Evolutionary conservation across 805 yeast species (phyloP), one percentile per base, ranked within the genome.

Genomic region (Saccharomycopsis fermentans): DNA sequence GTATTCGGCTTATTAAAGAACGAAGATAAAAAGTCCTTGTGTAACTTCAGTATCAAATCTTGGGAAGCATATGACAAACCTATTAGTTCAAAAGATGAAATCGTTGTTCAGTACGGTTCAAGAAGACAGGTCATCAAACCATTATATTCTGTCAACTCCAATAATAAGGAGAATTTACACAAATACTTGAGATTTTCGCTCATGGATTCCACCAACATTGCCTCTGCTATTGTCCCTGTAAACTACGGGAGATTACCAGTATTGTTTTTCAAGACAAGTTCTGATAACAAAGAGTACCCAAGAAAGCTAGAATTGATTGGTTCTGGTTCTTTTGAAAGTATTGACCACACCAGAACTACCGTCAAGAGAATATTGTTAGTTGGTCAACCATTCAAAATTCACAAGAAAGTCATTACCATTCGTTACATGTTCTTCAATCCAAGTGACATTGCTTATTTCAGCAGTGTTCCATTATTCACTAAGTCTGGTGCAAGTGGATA

Each of bases 371-470:
- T 86, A 4, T 83, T 94, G 5, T 74, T 94, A 57, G 94, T 98
- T 0, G 99, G 99, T 59, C 90, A 90, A 65, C 96, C 97, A 51
- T 84, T 90, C 72, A 94, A 91, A 77, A 91, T 94, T 66, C 97
- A 95, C 77, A 92, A 89, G 74, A 82, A 79, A 61, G 87, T 91
- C 47, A 89, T 94, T 63, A 94, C 99, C 1, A 80, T 94, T 59
- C 84, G 98, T 65, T 94, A 90, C 80, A 94, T 94, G 99, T 94
- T 94, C 77, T 92, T 92, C 83, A 89, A 85, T 67, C 74, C 88
- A 11, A 89, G 87, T 54, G 99, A 94, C 69, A 87, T 95, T 64
- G 81, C 81, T 64, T 87, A 87, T 82, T 94, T 86, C 80, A 88
- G 87, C 73, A 85, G 91, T 4, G 86, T 94, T 64, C 98, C 98